These are phyloP conservation scores for Trametes hirsuta DNA, from an alignment of 1,284 basidiomycete species.

Conservation along the genomic window DNA sequence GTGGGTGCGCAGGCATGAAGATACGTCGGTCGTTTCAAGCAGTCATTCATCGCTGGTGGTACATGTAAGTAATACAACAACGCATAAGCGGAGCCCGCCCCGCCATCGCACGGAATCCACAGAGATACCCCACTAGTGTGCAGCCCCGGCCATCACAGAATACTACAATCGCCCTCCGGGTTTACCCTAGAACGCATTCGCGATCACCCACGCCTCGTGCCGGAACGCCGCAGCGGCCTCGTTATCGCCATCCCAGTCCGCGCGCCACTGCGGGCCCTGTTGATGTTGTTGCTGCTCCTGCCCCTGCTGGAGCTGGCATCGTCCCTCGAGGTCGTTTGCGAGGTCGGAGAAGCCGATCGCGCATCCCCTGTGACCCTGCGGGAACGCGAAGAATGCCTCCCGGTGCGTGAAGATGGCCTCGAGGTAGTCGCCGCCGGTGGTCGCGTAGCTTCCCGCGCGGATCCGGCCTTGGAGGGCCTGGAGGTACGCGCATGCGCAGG, in stretches of 20 bases:
- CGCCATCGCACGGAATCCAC: background rate
- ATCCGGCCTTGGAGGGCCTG: conserved; percentile 54
- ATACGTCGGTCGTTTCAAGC: background rate
- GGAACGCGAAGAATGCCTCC: conserved; percentile 61
- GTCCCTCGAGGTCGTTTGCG: conserved; percentile 56
- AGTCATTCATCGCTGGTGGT: background rate
- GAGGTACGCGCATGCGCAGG: conserved; percentile 55
- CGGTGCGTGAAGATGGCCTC: conserved; percentile 77
- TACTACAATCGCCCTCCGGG: no score
- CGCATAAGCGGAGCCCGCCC: background rate
- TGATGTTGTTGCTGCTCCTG: background rate
- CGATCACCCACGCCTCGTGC: conserved; percentile 66
- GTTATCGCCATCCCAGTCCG: conserved; percentile 65
- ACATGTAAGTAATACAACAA: background rate
- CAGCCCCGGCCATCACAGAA: background rate
- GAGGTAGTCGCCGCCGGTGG: conserved; percentile 71
- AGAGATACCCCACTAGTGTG: background rate
- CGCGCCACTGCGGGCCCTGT: conserved; percentile 43
- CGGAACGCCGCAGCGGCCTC: conserved; percentile 64
- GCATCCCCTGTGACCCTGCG: conserved; percentile 62
- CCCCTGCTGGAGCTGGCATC: conserved; percentile 26
- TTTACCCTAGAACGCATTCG: conserved; percentile 26
- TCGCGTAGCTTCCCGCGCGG: conserved; percentile 54
- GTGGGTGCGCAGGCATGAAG: background rate
- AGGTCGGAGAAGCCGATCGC: conserved; percentile 64